Evolutionary conservation across 192 early-diverging fungal genomes (phyloP), one percentile per base, ranked within the genome.

Genomic region (Podila minutissima): DNA sequence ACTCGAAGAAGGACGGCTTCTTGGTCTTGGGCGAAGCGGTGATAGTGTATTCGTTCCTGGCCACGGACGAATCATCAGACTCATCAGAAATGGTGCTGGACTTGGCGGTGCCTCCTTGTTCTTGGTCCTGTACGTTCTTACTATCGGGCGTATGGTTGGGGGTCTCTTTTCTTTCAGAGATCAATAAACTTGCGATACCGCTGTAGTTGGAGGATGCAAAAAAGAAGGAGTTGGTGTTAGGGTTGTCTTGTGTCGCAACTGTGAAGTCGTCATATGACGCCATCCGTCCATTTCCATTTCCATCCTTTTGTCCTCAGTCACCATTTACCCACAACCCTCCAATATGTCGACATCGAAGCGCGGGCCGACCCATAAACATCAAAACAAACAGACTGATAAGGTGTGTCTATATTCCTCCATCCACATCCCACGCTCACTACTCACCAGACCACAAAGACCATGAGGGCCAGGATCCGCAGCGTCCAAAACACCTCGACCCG

Each of bases 401-500:
- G 24, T n/a, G 41, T 70, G 26, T n/a, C n/a, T 24, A 59, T n/a
- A 20, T 11, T 20, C n/a, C 33, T 33, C 9, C 3, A 0, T 19
- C 35, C 10, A 37, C 10, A 37, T 1, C 10, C 33, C 33, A 35
- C 6, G 20, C 19, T 29, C n/a, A 37, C 57, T 66, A 37, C 57
- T 66, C 66, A 76, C 74, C 74, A 76, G 33, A 76, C 46, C 2
- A 91, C 85, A 72, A 86, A 74, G 19, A 81, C 71, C 53, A 88
- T 62, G 19, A 74, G 28, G 4, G 79, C 85, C 6, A 75, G 37
- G 32, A 84, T 63, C 7, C 86, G 71, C 20, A 88, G 50, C 0
- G 83, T 71, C 71, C 81, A 79, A 57, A 83, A 76, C 20, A 81
- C 75, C 19, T 81, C 86, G 10, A 83, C n/a, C 22, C 50, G 60